phyloP scores from a whole-genome alignment of 306 rosid species.

The Ceratonia siliqua region DNA sequence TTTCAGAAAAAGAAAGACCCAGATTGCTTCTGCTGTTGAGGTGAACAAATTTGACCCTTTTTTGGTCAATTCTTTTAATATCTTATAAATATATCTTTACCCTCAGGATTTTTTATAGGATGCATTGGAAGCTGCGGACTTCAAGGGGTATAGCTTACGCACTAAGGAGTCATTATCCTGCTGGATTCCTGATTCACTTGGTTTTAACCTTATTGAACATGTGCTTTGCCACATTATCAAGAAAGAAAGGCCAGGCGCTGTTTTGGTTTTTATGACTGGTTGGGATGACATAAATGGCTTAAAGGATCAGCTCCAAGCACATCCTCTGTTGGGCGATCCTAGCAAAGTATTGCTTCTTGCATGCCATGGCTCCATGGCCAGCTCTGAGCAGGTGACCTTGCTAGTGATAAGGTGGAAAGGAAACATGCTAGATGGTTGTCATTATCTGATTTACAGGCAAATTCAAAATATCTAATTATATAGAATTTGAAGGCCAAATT shows the following conservation, averaged over 20 bases:
- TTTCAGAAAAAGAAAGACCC: slow-evolving; percentile 82
- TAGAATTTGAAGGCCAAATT: neutral
- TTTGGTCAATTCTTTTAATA: slow-evolving; percentile 21
- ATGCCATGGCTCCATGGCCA: slow-evolving; percentile 97
- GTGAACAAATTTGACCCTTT: slow-evolving; percentile 39
- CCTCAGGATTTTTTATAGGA: slow-evolving; percentile 52
- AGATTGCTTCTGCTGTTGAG: slow-evolving; percentile 88
- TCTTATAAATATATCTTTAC: slow-evolving; percentile 4
- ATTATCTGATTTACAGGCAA: slow-evolving; percentile 26
- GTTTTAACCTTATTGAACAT: slow-evolving; percentile 84
- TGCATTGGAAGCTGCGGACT: slow-evolving; percentile 71
- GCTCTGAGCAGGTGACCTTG: slow-evolving; percentile 85
- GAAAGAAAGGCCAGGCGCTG: slow-evolving; percentile 78
- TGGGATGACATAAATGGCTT: slow-evolving; percentile 95
- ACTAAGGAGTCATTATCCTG: slow-evolving; percentile 77
- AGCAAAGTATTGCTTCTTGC: slow-evolving; percentile 71
- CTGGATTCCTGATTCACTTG: slow-evolving; percentile 90
- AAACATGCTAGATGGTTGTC: slow-evolving; percentile 7
- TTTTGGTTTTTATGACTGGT: slow-evolving; percentile 97
- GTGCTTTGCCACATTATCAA: slow-evolving; percentile 79
- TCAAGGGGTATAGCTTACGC: slow-evolving; percentile 59
- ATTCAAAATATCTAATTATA: slow-evolving; percentile 1
- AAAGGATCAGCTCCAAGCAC: slow-evolving; percentile 80
- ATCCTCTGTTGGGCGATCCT: slow-evolving; percentile 81
- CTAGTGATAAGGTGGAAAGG: slow-evolving; percentile 29